Evolutionary conservation across 345 rosid species (phyloP).

Genomic region (Gossypium raimondii): DNA sequence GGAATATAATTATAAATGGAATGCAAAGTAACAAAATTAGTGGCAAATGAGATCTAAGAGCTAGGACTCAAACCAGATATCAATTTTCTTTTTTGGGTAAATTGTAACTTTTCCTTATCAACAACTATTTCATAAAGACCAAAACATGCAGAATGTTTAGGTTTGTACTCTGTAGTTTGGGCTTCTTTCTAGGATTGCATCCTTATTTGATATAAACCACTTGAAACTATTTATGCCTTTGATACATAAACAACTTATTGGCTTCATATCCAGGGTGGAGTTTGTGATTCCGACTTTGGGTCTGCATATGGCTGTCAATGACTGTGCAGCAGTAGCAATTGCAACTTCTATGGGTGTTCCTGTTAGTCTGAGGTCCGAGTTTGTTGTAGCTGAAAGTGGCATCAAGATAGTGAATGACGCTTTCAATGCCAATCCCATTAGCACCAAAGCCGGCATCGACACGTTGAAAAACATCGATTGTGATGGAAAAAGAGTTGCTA

Average conservation of each 20-base stretch:
- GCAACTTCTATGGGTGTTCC: constrained; percentile 21
- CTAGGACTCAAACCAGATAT: no score
- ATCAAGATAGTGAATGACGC: constrained; percentile 26
- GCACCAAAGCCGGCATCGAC: no score
- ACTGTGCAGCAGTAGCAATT: constrained; percentile 31
- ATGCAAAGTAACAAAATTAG: no score
- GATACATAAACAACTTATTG: neutral
- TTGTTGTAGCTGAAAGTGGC: constrained; percentile 25
- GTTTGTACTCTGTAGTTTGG: neutral
- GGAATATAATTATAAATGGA: no score
- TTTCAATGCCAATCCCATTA: no score
- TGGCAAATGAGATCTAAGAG: no score
- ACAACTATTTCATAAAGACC: neutral
- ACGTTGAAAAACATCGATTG: no score
- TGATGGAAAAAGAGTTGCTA: no score
- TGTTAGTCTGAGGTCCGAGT: constrained; percentile 24
- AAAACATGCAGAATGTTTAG: neutral
- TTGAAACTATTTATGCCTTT: neutral
- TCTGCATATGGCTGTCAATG: constrained; percentile 28
- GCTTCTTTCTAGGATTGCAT: neutral
- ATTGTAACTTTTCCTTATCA: neutral
- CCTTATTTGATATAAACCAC: neutral
- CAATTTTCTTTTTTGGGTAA: neutral
- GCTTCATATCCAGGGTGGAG: constrained; percentile 26
- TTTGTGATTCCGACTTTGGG: constrained; percentile 30